These are phyloP conservation scores for Annulohypoxylon maeteangense DNA, from an alignment of 495 filamentous ascomycete species.

Conservation along the genomic window DNA sequence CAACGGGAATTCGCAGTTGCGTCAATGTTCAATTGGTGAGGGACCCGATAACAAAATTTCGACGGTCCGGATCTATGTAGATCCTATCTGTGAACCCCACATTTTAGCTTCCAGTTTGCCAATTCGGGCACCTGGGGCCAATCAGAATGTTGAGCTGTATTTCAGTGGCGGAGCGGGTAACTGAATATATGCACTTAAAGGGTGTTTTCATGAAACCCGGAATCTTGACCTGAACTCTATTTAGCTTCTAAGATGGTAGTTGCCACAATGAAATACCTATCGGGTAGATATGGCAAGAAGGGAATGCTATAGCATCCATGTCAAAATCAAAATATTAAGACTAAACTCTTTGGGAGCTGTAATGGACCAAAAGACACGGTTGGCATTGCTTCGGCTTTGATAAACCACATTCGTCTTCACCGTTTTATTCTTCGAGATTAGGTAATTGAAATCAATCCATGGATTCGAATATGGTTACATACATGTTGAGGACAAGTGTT, in stretches of 20 bases:
- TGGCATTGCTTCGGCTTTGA: neutral
- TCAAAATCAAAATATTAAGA: no score
- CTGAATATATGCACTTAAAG: neutral
- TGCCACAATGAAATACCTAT: neutral
- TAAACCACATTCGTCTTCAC: neutral
- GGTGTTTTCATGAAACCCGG: neutral
- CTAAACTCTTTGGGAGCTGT: neutral
- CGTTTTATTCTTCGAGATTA: neutral
- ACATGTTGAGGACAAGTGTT: neutral
- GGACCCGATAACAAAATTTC: constrained; percentile 38
- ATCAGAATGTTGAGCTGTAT: neutral
- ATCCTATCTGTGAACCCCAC: constrained; percentile 35
- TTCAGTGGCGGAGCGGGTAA: neutral
- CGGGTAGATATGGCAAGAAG: neutral
- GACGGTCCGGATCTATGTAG: constrained; percentile 42
- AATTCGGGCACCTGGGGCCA: constrained; percentile 17
- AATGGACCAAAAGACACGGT: neutral
- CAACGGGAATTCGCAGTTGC: neutral
- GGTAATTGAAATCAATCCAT: constrained; percentile 1
- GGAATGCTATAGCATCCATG: no score
- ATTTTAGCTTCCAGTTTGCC: constrained; percentile 10
- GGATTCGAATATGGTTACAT: neutral
- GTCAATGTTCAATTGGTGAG: constrained; percentile 10
- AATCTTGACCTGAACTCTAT: neutral
- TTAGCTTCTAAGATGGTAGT: neutral